phyloP scores from a whole-genome alignment of 1,284 basidiomycete genomes.

The Irpex sp. region DNA sequence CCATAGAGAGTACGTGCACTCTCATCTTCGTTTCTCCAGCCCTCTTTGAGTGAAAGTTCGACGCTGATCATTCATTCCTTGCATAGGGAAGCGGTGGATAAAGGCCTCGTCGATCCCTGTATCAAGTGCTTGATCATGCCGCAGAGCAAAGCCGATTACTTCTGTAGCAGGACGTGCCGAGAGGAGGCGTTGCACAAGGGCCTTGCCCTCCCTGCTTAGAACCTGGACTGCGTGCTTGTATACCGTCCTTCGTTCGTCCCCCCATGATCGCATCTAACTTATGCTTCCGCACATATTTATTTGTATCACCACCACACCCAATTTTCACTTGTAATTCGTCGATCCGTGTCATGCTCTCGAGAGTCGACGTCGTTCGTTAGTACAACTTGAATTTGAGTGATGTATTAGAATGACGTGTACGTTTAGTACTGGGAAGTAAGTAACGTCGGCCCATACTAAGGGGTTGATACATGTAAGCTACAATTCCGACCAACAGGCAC shows the following conservation, averaged over 20 bases:
- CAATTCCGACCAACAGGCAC: not conserved
- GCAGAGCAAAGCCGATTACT: conserved; percentile 47
- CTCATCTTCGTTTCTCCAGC: not conserved
- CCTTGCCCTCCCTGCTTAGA: not conserved
- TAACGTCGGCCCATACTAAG: not conserved
- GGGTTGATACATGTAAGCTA: not conserved
- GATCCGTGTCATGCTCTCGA: not conserved
- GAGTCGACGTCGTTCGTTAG: no score
- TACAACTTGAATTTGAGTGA: not conserved
- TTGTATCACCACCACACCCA: not conserved
- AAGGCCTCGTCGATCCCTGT: conserved; percentile 39
- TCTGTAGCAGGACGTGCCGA: conserved; percentile 43
- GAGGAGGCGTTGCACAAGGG: conserved; percentile 42
- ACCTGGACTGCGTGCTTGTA: not conserved
- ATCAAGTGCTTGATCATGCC: conserved; percentile 48
- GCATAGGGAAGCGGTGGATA: conserved; percentile 41
- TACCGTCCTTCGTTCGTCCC: not conserved
- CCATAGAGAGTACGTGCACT: conserved; percentile 42
- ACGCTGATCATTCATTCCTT: not conserved
- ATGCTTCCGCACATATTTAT: not conserved
- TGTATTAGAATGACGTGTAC: not conserved
- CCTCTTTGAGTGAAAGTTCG: not conserved
- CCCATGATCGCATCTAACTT: not conserved
- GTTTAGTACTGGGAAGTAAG: not conserved
- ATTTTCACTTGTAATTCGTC: not conserved